A percentile compares a stretch with the other conserved stretches of the same genome.
Conservation (phyloP, 192 early-diverging fungal species). For the Powellomyces hirtus region DNA sequence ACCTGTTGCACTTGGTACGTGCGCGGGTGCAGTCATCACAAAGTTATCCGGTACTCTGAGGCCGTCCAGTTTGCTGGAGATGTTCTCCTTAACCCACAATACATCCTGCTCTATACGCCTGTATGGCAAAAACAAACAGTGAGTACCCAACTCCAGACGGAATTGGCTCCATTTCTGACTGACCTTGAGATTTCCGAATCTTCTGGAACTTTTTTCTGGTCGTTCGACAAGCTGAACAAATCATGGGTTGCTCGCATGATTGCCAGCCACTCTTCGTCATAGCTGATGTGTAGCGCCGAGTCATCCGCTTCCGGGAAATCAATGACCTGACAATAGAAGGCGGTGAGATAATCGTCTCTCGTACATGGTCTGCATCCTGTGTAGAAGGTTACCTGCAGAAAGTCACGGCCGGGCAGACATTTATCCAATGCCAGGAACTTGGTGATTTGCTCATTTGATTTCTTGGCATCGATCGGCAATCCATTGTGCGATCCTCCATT, state of each 20-base stretch:
- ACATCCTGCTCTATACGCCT: conserved; percentile 60
- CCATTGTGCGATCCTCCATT: background rate
- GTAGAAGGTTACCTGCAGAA: conserved; percentile 66
- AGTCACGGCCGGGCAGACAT: conserved; percentile 74
- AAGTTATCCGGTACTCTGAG: conserved; percentile 80
- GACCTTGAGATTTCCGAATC: conserved; percentile 45
- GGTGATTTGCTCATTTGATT: conserved; percentile 44
- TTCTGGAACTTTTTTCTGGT: conserved; percentile 51
- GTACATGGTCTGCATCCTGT: background rate
- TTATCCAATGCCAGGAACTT: conserved; percentile 94
- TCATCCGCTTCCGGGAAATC: conserved; percentile 42
- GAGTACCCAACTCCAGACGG: conserved; percentile 7
- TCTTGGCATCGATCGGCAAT: background rate
- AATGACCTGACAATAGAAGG: conserved; percentile 16
- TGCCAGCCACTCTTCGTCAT: conserved; percentile 65
- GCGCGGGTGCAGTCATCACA: conserved; percentile 59
- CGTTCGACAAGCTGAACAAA: conserved; percentile 28
- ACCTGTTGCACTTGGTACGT: conserved; percentile 7
- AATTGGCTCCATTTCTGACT: background rate
- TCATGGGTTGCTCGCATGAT: conserved; percentile 49
- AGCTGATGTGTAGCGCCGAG: conserved; percentile 57
- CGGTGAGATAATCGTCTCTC: background rate
- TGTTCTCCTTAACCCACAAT: conserved; percentile 63
- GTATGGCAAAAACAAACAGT: background rate
- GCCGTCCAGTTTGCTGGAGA: conserved; percentile 51